Evolutionary conservation across 2,329 filamentous ascomycete genomes (phyloP).

Genomic region (Fonsecaea nubica): DNA sequence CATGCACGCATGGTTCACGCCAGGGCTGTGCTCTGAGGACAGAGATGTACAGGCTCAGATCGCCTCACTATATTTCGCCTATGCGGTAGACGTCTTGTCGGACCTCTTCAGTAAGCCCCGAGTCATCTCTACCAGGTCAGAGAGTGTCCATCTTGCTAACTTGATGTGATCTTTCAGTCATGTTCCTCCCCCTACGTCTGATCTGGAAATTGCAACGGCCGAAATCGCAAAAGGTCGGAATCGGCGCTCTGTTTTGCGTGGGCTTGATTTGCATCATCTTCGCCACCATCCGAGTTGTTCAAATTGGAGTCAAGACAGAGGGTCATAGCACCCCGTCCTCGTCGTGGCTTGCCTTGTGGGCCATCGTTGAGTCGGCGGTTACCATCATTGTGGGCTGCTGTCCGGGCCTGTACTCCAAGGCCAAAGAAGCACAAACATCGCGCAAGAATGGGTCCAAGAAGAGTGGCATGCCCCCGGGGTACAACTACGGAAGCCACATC

Average conservation of each 20-base stretch:
- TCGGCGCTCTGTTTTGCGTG: constrained; percentile 17
- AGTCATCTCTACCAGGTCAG: background rate
- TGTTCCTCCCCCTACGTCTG: constrained; percentile 19
- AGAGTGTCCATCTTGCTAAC: background rate
- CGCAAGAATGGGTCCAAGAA: constrained; percentile 14
- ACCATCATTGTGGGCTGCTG: constrained; percentile 13
- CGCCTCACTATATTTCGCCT: constrained; percentile 13
- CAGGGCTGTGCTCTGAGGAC: constrained; percentile 6
- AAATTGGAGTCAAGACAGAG: constrained; percentile 15
- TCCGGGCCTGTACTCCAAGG: constrained; percentile 16
- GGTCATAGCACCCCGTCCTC: constrained; percentile 13
- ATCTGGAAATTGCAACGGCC: constrained; percentile 16
- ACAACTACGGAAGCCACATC: constrained; percentile 12
- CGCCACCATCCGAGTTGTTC: constrained; percentile 17
- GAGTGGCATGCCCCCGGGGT: background rate
- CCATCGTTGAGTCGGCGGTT: constrained; percentile 7
- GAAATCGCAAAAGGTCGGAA: constrained; percentile 11
- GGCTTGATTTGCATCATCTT: constrained; percentile 14
- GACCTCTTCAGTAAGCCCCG: constrained; percentile 19
- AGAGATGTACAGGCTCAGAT: constrained; percentile 17
- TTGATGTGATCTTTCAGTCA: constrained; percentile 1
- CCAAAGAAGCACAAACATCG: constrained; percentile 13
- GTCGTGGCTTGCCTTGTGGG: constrained; percentile 16
- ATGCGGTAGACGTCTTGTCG: constrained; percentile 16
- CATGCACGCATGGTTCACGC: constrained; percentile 47